phyloP scores from a whole-genome alignment of 2,329 filamentous ascomycete genomes.

The Aspergillus sp. region DNA sequence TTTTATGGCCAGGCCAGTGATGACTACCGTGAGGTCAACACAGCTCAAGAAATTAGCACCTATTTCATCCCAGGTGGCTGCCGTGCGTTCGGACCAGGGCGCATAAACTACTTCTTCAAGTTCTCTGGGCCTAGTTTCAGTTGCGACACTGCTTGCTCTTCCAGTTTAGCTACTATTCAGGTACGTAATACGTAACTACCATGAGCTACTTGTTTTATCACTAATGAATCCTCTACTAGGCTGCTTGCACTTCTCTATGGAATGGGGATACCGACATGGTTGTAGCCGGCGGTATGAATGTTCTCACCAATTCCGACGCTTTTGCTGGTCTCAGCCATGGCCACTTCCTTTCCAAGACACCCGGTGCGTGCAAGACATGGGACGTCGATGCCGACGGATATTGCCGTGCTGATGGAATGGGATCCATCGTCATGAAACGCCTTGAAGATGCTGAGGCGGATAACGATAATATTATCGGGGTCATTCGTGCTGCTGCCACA shows the following conservation, averaged over 20 bases:
- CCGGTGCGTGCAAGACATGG: conserved; percentile 51
- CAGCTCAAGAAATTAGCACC: conserved; percentile 67
- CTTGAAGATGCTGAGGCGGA: conserved; percentile 52
- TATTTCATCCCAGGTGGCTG: conserved; percentile 64
- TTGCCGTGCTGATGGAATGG: conserved; percentile 53
- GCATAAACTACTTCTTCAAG: conserved; percentile 75
- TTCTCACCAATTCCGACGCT: conserved; percentile 74
- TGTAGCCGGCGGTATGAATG: conserved; percentile 73
- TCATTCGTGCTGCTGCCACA: conserved; percentile 43
- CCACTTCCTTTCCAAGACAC: conserved; percentile 28
- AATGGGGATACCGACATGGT: conserved; percentile 75
- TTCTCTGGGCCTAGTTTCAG: conserved; percentile 70
- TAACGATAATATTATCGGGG: conserved; percentile 43
- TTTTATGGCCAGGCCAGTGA: conserved; percentile 74
- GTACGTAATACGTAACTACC: conserved; percentile 30
- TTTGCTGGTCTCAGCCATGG: conserved; percentile 68
- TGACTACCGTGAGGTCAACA: conserved; percentile 67
- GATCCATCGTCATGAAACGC: conserved; percentile 51
- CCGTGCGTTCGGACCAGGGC: conserved; percentile 60
- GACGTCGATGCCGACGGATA: conserved; percentile 55
- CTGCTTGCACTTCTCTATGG: conserved; percentile 68
- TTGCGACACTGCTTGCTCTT: conserved; percentile 75
- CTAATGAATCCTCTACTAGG: not conserved
- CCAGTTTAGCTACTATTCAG: conserved; percentile 69
- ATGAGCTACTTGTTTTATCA: not conserved